Conservation (phyloP, 345 rosid genomes). For the Ceriops tagal region DNA sequence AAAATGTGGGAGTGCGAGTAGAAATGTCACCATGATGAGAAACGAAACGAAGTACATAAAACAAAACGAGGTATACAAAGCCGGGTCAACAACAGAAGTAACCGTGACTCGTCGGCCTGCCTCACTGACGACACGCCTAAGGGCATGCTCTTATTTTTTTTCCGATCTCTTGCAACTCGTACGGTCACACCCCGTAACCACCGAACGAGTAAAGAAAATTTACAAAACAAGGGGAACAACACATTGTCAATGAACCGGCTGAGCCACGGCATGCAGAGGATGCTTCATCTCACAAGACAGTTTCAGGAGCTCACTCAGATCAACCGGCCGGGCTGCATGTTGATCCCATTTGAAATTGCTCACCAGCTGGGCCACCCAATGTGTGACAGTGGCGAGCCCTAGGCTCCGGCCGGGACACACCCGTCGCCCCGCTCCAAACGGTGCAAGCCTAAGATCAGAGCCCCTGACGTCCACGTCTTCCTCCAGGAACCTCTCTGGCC, state of each 20-base stretch:
- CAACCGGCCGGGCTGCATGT: constrained; percentile 39
- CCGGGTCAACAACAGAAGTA: no score
- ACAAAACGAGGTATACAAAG: no score
- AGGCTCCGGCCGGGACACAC: constrained; percentile 85
- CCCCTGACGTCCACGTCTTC: constrained; percentile 34
- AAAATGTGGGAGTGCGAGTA: no score
- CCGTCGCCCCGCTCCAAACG: constrained; percentile 87
- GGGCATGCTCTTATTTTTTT: no score
- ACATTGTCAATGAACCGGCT: constrained; percentile 14
- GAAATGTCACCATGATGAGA: no score
- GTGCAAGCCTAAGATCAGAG: constrained; percentile 68
- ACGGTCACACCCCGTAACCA: no score
- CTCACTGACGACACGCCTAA: no score
- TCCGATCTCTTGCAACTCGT: no score
- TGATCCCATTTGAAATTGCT: constrained; percentile 51
- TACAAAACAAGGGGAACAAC: background rate
- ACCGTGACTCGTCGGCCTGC: no score
- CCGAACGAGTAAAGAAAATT: no score
- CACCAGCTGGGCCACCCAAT: constrained; percentile 79
- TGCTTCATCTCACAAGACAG: constrained; percentile 88
- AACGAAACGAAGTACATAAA: no score
- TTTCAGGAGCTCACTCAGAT: constrained; percentile 66
- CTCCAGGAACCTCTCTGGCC: no score
- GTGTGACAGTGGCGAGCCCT: constrained; percentile 58
- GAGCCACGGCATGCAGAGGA: constrained; percentile 53